phyloP scores from a whole-genome alignment of 2,329 filamentous ascomycete species.

The Clarireedia paspali region DNA sequence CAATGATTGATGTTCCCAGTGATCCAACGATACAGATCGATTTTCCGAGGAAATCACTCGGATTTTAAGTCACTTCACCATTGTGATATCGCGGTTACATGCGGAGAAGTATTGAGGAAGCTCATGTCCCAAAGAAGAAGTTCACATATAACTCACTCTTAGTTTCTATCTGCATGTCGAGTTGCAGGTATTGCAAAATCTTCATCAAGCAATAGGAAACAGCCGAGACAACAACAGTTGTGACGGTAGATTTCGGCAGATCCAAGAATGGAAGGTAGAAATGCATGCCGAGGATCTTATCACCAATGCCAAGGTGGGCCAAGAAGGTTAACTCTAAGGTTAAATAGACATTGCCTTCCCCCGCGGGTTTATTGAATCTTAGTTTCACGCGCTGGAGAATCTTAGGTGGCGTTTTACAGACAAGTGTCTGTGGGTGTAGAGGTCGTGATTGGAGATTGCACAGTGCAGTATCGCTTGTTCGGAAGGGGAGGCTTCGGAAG shows the following conservation, averaged over 20 bases:
- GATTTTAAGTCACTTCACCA: background rate
- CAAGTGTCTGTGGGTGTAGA: too few relatives aligned
- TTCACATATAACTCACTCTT: background rate
- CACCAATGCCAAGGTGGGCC: constrained; percentile 1
- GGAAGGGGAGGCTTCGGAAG: too few relatives aligned
- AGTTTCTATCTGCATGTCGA: background rate
- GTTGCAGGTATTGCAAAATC: background rate
- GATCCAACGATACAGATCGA: background rate
- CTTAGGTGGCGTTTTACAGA: too few relatives aligned
- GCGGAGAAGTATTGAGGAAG: background rate
- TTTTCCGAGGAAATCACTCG: background rate
- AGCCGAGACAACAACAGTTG: background rate
- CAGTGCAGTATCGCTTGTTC: too few relatives aligned
- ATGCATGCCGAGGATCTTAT: constrained; percentile 6
- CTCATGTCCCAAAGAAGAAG: constrained; percentile 6
- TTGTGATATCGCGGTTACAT: background rate
- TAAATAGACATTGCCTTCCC: constrained; percentile 6
- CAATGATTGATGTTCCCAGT: background rate
- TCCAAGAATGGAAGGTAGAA: constrained; percentile 3
- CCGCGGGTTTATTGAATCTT: background rate
- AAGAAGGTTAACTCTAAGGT: constrained; percentile 4
- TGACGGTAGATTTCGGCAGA: background rate
- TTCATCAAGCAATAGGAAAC: background rate
- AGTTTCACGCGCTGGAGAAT: too few relatives aligned
- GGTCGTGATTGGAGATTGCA: too few relatives aligned